Base-by-base conservation (phyloP, 2,329 filamentous ascomycete species). In the Aspergillus melleus region DNA sequence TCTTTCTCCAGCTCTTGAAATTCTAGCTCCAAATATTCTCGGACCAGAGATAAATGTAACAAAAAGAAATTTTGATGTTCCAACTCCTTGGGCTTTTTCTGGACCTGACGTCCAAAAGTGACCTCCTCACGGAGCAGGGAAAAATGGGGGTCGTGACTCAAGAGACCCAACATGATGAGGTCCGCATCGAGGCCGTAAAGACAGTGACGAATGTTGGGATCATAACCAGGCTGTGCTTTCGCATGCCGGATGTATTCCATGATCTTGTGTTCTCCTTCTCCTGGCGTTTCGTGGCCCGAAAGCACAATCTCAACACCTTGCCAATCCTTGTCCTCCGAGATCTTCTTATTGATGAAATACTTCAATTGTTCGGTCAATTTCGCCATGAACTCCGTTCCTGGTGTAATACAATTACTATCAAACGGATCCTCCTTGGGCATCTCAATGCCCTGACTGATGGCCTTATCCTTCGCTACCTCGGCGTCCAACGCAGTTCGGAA, bases 161-260 rank as follows among this genome's bases (percentile, higher is more conserved):
- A 85, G 66, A 99, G 85, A 62, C 95, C 95, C 78, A 99, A 80
- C 96, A 99, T 99, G 81, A 99, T 99, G 65, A 99, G 81, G 81
- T 99, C 95, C 49, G 95, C 95, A 79, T 99, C 95, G 53, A 99
- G 85, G 24, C 96, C 96, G 78, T 99, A 99, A 64, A 99, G 83
- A 77, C 96, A 99, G 78, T 99, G 95, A 59, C 95, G 91, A 63
- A 96, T 87, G 71, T 99, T 98, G 53, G 91, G 86, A 75, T 96
- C 89, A 77, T 99, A 99, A 64, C 89, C 87, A 2, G 91, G 91
- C 77, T 99, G 95, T 52, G 94, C 92, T 82, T 98, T 98, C 63
- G 95, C 91, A 77, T 96, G 91, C 68, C 95, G 90, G 76, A 99
- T 99, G 77, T 99, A 99, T 78, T 99, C 96, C 95, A 99, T 99